Evolutionary conservation across 2,329 filamentous ascomycete genomes (phyloP).

Genomic region (Clarireedia monteithiana): DNA sequence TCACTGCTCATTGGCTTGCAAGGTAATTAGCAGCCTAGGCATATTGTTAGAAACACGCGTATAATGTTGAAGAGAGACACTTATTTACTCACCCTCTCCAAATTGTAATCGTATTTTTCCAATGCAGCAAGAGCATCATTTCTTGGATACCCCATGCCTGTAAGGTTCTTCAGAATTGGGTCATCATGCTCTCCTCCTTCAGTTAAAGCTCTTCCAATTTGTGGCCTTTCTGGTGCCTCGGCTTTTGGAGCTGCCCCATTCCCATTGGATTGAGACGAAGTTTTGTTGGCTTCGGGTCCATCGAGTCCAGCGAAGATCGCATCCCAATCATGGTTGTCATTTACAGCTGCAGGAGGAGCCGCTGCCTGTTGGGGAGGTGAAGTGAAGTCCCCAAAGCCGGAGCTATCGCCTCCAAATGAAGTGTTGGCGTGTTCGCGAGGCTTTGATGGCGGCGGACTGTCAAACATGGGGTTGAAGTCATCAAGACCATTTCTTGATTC

Average conservation of each 20-base stretch:
- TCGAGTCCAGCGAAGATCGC: slow-evolving; percentile 83
- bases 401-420: slow-evolving; percentile 20
- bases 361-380: slow-evolving; percentile 39
- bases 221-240: slow-evolving; percentile 28
- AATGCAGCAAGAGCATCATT: slow-evolving; percentile 68
- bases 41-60: no score
- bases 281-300: slow-evolving; percentile 32
- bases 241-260: slow-evolving; percentile 19
- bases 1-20: slow-evolving; percentile 26
- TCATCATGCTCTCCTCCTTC: slow-evolving; percentile 79
- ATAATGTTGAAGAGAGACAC: no score
- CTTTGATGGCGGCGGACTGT: slow-evolving; percentile 43
- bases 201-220: slow-evolving; percentile 61
- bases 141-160: slow-evolving; percentile 79
- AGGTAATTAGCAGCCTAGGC: slow-evolving; percentile 29
- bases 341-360: slow-evolving; percentile 32
- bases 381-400: slow-evolving; percentile 38
- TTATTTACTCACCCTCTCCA: slow-evolving; percentile 68
- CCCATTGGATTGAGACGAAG: slow-evolving; percentile 11
- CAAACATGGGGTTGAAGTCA: slow-evolving; percentile 77
- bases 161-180: slow-evolving; percentile 81
- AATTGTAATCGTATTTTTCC: slow-evolving; percentile 93
- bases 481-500: slow-evolving; percentile 54
- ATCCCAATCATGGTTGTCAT: slow-evolving; percentile 78
- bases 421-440: slow-evolving; percentile 23